These are phyloP conservation scores for Epichloe gansuensis DNA, from an alignment of 2,329 filamentous ascomycete genomes.

Conservation along the genomic window DNA sequence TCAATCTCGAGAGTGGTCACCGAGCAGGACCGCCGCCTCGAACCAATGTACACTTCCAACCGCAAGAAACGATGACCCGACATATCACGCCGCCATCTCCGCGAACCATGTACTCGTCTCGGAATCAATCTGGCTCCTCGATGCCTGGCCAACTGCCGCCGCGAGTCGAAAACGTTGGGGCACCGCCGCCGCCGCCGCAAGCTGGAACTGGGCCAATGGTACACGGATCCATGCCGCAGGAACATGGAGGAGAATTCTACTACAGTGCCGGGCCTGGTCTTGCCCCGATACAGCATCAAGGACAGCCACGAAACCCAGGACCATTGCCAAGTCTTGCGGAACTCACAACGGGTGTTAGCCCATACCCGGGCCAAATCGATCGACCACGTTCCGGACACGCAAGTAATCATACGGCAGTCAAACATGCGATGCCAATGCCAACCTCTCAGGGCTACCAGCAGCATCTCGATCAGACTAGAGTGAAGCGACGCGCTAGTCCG, in stretches of 20 bases:
- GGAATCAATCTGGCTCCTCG: slow-evolving; percentile 20
- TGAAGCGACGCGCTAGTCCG: slow-evolving; percentile 40
- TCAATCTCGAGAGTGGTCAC: slow-evolving; percentile 32
- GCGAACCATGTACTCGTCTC: slow-evolving; percentile 25
- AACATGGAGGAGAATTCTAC: slow-evolving; percentile 18
- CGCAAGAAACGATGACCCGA: slow-evolving; percentile 32
- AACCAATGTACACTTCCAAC: slow-evolving; percentile 30
- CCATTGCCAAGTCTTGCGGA: slow-evolving; percentile 49
- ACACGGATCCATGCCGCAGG: slow-evolving; percentile 15
- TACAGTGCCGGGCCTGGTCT: slow-evolving; percentile 26
- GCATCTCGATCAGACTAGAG: slow-evolving; percentile 26
- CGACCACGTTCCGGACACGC: slow-evolving; percentile 20
- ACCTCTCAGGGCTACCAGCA: slow-evolving; percentile 21
- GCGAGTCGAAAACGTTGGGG: slow-evolving; percentile 1
- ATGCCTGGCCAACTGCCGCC: slow-evolving; percentile 24
- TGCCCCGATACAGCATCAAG: slow-evolving; percentile 38
- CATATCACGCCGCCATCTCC: slow-evolving; percentile 30
- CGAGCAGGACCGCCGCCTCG: slow-evolving; percentile 27
- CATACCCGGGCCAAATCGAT: slow-evolving; percentile 39
- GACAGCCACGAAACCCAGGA: slow-evolving; percentile 25
- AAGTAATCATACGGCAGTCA: slow-evolving; percentile 18
- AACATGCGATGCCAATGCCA: slow-evolving; percentile 22
- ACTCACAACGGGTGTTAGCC: slow-evolving; percentile 49
- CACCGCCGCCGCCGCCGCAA: slow-evolving; percentile 22
- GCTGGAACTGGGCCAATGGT: slow-evolving; percentile 8